Percentiles rank a stretch among this genome's conserved stretches.
These are phyloP conservation scores for Albophoma yamanashiensis DNA, from an alignment of 2,329 filamentous ascomycete genomes.

Conservation along the genomic window DNA sequence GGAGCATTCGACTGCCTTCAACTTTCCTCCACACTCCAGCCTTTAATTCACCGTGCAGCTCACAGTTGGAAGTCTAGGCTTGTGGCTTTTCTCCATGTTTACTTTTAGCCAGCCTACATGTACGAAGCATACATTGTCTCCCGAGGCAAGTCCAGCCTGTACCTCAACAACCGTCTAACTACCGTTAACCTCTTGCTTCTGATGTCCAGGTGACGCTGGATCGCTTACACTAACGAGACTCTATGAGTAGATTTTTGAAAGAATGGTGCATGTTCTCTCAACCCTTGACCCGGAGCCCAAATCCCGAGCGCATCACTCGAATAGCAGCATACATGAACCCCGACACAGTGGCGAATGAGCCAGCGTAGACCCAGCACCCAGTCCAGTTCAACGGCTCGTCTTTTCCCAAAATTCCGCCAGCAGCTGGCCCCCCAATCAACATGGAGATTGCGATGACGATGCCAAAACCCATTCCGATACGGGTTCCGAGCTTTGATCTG, in stretches of 20 bases:
- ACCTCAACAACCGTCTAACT: background rate
- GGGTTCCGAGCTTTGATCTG: constrained; percentile 28
- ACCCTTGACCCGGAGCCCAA: background rate
- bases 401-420: constrained; percentile 19
- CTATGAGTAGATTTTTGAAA: too few species aligned
- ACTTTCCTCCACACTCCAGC: too few species aligned
- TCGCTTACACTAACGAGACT: background rate
- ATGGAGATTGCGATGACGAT: constrained; percentile 17
- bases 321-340: background rate
- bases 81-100: too few species aligned
- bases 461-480: constrained; percentile 27
- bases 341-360: background rate
- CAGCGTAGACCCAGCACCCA: constrained; percentile 10
- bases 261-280: background rate
- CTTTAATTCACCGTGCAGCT: too few species aligned
- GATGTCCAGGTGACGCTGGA: background rate
- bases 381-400: constrained; percentile 9
- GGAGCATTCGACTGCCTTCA: too few species aligned
- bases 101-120: too few species aligned
- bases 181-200: background rate
- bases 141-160: background rate
- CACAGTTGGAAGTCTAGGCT: too few species aligned
- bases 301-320: background rate
- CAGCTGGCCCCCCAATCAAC: constrained; percentile 22
- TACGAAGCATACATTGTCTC: too few species aligned